Evolutionary conservation across 2,329 filamentous ascomycete genomes (phyloP), one percentile per base, ranked within the genome.

Genomic region (Neophaeococcomyces aloes): DNA sequence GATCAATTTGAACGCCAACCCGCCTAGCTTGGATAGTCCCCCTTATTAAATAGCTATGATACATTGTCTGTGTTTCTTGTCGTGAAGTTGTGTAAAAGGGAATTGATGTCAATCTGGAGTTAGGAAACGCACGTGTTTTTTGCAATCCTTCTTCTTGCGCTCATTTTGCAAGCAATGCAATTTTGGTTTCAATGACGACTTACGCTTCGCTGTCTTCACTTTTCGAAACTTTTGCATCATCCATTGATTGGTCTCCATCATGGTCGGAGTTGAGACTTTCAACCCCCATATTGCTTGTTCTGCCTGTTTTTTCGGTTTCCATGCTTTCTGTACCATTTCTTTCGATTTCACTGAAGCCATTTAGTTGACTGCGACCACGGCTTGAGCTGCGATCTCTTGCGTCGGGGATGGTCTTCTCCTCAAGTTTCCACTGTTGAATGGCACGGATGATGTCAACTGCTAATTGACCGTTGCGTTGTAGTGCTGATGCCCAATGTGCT

Each of bases 361-460:
- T 42, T 15, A 45, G 46, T 15, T 32, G 32, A 19, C 34, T 37
- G 32, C 53, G 36, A 17, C 53, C 53, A 14, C 52, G 36, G 30
- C 23, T 46, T 14, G 30, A 18, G 38, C 51, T 53, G 29, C 40
- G 38, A 23, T 55, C 63, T 39, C 70, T 60, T 48, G 65, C 63
- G 61, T 75, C 70, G 7, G 72, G 72, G 13, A 75, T 64, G 14
- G 58, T 57, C 18, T 66, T 61, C 44, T 66, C 64, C 34, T 71
- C 68, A 29, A 75, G 57, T 32, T 68, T 59, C 72, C 72, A 75
- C 50, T 70, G 68, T 61, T 75, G 72, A 51, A 75, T 71, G 3
- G 65, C 64, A 25, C 65, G 57, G 49, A 75, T 72, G 45, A 75
- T 67, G 51, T 75, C 72, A 32, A 75, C 72, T 2, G 71, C 71